These are phyloP conservation scores for Volvariella surrecta DNA, from an alignment of 1,284 basidiomycete genomes.

Conservation along the genomic window DNA sequence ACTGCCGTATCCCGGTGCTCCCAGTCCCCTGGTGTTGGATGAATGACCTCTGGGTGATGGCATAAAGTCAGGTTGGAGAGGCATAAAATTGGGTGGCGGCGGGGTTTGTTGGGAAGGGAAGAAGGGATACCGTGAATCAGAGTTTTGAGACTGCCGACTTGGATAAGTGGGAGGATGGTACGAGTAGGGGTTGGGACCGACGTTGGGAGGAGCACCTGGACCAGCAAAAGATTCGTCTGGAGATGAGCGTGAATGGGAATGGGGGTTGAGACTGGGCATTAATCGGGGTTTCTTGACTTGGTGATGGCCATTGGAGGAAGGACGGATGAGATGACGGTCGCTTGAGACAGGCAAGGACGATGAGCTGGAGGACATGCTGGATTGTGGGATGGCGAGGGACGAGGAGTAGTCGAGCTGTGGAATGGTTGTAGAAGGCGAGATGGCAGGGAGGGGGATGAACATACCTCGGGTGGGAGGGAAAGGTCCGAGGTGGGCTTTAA, in stretches of 20 bases:
- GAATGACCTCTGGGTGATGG: neutral
- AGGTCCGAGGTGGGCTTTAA: slow-evolving; percentile 10
- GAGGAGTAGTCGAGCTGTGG: slow-evolving; percentile 13
- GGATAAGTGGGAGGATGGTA: slow-evolving; percentile 6
- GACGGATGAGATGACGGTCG: slow-evolving; percentile 16
- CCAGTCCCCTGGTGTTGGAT: neutral
- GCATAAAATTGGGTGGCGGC: slow-evolving; percentile 4
- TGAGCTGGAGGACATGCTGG: slow-evolving; percentile 5
- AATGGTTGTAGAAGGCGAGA: neutral
- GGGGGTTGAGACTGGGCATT: slow-evolving; percentile 1
- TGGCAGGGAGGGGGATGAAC: slow-evolving; percentile 1
- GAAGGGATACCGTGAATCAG: slow-evolving; percentile 1
- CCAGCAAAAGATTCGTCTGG: slow-evolving; percentile 3
- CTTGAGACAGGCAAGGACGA: slow-evolving; percentile 23
- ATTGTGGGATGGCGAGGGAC: slow-evolving; percentile 6
- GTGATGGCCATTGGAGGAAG: neutral
- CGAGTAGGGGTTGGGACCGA: slow-evolving; percentile 1
- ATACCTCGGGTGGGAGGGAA: slow-evolving; percentile 14
- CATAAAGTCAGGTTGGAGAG: slow-evolving; percentile 5
- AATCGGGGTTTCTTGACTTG: neutral
- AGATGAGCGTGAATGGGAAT: slow-evolving; percentile 4
- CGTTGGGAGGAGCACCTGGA: neutral
- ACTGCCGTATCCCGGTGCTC: neutral
- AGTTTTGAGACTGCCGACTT: neutral
- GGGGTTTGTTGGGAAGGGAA: slow-evolving; percentile 1